Conservation (phyloP, 1,139 yeast species). For the Lipomyces yarrowii region DNA sequence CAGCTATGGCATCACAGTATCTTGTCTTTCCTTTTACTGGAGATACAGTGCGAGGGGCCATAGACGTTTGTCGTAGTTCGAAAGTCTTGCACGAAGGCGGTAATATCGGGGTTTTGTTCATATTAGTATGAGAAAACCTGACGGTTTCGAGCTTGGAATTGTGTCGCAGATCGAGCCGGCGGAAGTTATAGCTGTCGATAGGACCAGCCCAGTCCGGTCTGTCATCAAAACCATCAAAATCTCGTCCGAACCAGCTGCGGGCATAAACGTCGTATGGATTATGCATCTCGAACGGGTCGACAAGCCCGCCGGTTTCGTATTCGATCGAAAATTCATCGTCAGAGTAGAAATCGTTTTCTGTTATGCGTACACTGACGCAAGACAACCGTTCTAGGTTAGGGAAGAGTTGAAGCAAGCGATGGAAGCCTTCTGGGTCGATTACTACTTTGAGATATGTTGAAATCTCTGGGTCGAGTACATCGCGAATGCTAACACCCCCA, state of each 20-base stretch:
- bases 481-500: neutral
- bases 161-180: neutral
- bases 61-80: neutral
- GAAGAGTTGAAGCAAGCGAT: neutral
- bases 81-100: conserved; percentile 3
- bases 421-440: neutral
- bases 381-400: neutral
- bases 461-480: neutral
- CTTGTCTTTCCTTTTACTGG: neutral
- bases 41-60: neutral
- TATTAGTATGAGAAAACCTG: neutral
- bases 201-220: neutral
- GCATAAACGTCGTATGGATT: neutral
- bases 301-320: neutral
- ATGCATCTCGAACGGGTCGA: neutral
- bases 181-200: neutral
- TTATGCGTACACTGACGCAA: neutral
- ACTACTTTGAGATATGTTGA: neutral
- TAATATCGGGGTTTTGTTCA: neutral
- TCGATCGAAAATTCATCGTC: neutral
- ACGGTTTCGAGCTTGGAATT: neutral
- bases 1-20: neutral
- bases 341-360: neutral
- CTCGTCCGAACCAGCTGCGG: neutral
- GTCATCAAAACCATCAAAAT: neutral